Percentiles rank a stretch among this genome's conserved stretches.
Evolutionary conservation across 192 early-diverging fungal species (phyloP).

Genomic region (Chytriomyces sp.): DNA sequence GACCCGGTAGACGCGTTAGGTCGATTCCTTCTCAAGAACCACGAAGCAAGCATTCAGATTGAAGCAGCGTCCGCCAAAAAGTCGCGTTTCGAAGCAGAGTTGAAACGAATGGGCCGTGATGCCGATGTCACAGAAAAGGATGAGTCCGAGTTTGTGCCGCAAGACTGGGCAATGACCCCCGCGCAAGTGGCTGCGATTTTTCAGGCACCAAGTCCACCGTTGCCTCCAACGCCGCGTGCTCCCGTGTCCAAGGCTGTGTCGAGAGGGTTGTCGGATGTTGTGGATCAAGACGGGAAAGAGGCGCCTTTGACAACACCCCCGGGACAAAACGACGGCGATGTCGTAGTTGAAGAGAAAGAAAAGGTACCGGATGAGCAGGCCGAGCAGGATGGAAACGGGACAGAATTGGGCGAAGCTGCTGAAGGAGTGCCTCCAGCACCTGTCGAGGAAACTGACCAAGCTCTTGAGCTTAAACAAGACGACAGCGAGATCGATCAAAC

Average conservation of each 20-base stretch:
- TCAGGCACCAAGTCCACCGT: slow-evolving; percentile 1
- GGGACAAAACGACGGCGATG: background rate
- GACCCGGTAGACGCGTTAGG: slow-evolving; percentile 21
- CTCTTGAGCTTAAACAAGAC: too few relatives aligned
- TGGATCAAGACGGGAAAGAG: background rate
- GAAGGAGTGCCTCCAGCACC: too few relatives aligned
- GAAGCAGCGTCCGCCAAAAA: background rate
- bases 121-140: background rate
- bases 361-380: too few relatives aligned
- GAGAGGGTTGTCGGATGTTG: background rate
- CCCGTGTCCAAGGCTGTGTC: background rate
- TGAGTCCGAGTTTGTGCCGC: background rate
- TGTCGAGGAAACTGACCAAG: too few relatives aligned
- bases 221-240: background rate
- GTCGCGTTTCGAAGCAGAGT: background rate
- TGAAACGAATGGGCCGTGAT: background rate
- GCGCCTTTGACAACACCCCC: background rate
- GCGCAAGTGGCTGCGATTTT: background rate
- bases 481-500: too few relatives aligned
- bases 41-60: background rate
- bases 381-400: too few relatives aligned
- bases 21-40: slow-evolving; percentile 12
- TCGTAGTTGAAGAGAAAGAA: background rate
- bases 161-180: too few relatives aligned
- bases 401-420: too few relatives aligned